Percentiles rank a stretch among this genome's conserved stretches.
Conservation (phyloP, 768 basidiomycete genomes). For the Solioccasus polychromus region DNA sequence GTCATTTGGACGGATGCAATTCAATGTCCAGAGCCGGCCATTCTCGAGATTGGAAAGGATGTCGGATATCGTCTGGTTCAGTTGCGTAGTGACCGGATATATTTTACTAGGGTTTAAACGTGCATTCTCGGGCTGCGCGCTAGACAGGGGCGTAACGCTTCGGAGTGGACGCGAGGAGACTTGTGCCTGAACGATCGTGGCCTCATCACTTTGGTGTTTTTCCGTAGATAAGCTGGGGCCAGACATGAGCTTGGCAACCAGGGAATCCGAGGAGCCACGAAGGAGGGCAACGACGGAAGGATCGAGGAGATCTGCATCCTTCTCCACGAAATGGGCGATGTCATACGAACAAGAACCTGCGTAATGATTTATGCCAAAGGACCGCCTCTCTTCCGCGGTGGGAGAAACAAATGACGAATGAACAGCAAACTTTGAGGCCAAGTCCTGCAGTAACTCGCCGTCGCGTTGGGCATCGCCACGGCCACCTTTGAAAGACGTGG, state of each 20-base stretch:
- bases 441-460: constrained; percentile 49
- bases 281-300: constrained; percentile 54
- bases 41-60: constrained; percentile 45
- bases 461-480: constrained; percentile 47
- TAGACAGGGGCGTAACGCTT: constrained; percentile 37
- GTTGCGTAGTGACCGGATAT: constrained; percentile 58
- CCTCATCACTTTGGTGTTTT: constrained; percentile 53
- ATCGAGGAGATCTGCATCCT: constrained; percentile 51
- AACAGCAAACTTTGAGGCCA: constrained; percentile 43
- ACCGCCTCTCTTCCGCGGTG: constrained; percentile 28
- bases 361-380: constrained; percentile 64
- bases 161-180: constrained; percentile 59
- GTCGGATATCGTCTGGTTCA: constrained; percentile 52
- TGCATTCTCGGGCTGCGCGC: constrained; percentile 32
- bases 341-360: constrained; percentile 55
- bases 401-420: constrained; percentile 52
- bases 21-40: constrained; percentile 51
- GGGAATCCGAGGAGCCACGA: constrained; percentile 47
- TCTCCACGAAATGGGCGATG: constrained; percentile 45
- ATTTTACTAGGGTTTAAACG: constrained; percentile 50
- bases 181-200: constrained; percentile 61
- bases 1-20: constrained; percentile 65
- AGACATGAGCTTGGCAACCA: constrained; percentile 59
- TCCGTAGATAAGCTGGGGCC: constrained; percentile 60
- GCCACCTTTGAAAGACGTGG: constrained; percentile 47